Percentiles rank a stretch among this genome's conserved stretches.
These are phyloP conservation scores for Bisporella sp. DNA, from an alignment of 2,329 filamentous ascomycete genomes.

Conservation along the genomic window DNA sequence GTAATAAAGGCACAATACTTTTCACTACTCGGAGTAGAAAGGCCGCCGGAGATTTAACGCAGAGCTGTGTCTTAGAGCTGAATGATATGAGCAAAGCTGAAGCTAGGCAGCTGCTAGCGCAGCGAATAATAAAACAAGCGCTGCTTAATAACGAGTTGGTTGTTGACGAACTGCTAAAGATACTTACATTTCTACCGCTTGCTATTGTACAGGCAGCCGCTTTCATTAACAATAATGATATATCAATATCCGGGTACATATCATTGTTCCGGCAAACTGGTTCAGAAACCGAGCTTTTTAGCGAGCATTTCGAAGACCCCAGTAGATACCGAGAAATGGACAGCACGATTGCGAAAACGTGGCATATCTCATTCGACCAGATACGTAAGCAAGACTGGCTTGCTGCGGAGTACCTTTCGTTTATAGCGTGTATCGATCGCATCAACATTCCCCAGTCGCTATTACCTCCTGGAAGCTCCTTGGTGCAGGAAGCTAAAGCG, in stretches of 20 bases:
- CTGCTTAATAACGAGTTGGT: not conserved
- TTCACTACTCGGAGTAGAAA: constrained; percentile 9
- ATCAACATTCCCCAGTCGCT: constrained; percentile 17
- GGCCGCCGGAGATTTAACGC: constrained; percentile 2
- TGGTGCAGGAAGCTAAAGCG: no score
- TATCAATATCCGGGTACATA: constrained; percentile 32
- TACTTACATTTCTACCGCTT: constrained; percentile 23
- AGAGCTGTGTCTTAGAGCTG: constrained; percentile 1
- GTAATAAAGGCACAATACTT: constrained; percentile 10
- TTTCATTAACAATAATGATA: constrained; percentile 17
- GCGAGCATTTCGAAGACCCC: constrained; percentile 25
- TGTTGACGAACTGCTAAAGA: constrained; percentile 10
- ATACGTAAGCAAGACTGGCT: constrained; percentile 21
- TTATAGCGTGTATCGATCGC: constrained; percentile 16
- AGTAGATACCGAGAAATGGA: constrained; percentile 27
- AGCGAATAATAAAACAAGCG: constrained; percentile 4
- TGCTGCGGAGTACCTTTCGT: constrained; percentile 13
- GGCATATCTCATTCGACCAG: constrained; percentile 31
- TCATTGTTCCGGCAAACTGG: constrained; percentile 29
- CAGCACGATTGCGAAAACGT: constrained; percentile 31
- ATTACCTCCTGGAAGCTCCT: not conserved
- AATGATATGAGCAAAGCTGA: constrained; percentile 5
- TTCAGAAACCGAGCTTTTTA: constrained; percentile 22
- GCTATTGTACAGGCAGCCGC: constrained; percentile 23
- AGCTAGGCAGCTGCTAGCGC: constrained; percentile 5